A percentile compares a stretch with the other conserved stretches of the same genome.
Conservation (phyloP, 768 basidiomycete species). For the Tulasnella sp. region DNA sequence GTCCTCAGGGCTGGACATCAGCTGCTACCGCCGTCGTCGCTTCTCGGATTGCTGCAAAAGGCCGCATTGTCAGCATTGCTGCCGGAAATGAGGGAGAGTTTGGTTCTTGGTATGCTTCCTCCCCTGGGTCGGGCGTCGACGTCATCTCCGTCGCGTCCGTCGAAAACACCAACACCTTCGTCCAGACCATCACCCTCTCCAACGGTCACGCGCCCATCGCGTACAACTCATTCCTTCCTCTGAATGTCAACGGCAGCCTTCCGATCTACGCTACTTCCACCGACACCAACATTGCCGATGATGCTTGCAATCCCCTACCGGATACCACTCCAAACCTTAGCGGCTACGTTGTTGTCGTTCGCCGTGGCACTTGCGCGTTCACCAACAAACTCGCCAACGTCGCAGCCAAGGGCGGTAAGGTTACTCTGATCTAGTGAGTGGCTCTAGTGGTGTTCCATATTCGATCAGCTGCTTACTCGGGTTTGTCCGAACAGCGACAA, state of each 20-base stretch:
- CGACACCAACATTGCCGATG: slow-evolving; percentile 27
- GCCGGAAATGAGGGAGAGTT: slow-evolving; percentile 30
- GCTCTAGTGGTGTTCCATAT: no score
- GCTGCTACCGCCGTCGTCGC: slow-evolving; percentile 48
- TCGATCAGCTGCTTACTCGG: not conserved
- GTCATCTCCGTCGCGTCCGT: slow-evolving; percentile 42
- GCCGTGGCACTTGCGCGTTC: slow-evolving; percentile 33
- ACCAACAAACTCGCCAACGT: slow-evolving; percentile 44
- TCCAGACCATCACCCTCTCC: not conserved
- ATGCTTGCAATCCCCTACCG: slow-evolving; percentile 32
- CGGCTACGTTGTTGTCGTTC: slow-evolving; percentile 31
- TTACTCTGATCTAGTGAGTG: slow-evolving; percentile 40
- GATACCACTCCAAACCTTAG: slow-evolving; percentile 29
- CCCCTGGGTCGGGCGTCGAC: slow-evolving; percentile 36
- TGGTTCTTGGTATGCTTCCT: slow-evolving; percentile 32
- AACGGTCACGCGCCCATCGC: slow-evolving; percentile 39
- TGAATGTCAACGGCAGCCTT: slow-evolving; percentile 28
- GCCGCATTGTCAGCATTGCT: slow-evolving; percentile 48
- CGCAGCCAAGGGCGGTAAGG: slow-evolving; percentile 45
- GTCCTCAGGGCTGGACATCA: slow-evolving; percentile 50
- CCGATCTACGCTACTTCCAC: slow-evolving; percentile 33
- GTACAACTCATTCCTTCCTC: slow-evolving; percentile 38
- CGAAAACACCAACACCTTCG: slow-evolving; percentile 22
- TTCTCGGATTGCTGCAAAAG: slow-evolving; percentile 47
- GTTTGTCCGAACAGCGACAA: slow-evolving; percentile 27